Evolutionary conservation across 108 stramenopile genomes (phyloP).

Genomic region (Nitzschia putrida): DNA sequence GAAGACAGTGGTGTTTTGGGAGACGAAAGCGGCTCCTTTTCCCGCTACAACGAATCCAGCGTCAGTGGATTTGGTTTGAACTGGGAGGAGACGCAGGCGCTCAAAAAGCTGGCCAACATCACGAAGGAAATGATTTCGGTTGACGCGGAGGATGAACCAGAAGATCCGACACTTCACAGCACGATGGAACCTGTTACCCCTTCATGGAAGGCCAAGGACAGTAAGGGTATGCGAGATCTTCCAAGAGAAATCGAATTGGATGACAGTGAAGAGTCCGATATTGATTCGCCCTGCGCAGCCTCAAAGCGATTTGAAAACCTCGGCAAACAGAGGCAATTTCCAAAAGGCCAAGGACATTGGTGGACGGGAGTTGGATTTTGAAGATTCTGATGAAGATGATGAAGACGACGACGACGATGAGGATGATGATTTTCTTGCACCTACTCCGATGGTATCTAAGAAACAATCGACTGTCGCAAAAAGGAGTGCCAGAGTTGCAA

Average conservation of each 20-base stretch:
- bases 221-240: slow-evolving; percentile 24
- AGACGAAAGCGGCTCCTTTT: background rate
- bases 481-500: background rate
- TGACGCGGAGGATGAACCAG: slow-evolving; percentile 17
- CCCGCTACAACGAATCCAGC: slow-evolving; percentile 16
- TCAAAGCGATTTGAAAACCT: background rate
- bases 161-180: background rate
- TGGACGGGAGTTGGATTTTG: slow-evolving; percentile 38
- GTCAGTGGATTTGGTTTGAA: slow-evolving; percentile 35
- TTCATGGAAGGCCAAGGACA: slow-evolving; percentile 15
- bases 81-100: slow-evolving; percentile 42
- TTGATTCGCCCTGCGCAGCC: background rate
- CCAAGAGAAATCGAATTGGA: slow-evolving; percentile 15
- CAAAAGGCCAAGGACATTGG: slow-evolving; percentile 32
- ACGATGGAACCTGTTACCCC: slow-evolving; percentile 4
- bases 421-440: background rate
- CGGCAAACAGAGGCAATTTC: slow-evolving; percentile 9
- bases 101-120: slow-evolving; percentile 43
- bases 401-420: slow-evolving; percentile 9
- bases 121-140: slow-evolving; percentile 44
- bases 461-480: background rate
- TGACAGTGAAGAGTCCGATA: background rate
- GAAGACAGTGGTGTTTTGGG: background rate
- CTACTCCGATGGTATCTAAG: slow-evolving; percentile 6
- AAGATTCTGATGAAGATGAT: slow-evolving; percentile 29